Base-by-base conservation (phyloP, 257 asterid species). In the Penstemon davidsonii region DNA sequence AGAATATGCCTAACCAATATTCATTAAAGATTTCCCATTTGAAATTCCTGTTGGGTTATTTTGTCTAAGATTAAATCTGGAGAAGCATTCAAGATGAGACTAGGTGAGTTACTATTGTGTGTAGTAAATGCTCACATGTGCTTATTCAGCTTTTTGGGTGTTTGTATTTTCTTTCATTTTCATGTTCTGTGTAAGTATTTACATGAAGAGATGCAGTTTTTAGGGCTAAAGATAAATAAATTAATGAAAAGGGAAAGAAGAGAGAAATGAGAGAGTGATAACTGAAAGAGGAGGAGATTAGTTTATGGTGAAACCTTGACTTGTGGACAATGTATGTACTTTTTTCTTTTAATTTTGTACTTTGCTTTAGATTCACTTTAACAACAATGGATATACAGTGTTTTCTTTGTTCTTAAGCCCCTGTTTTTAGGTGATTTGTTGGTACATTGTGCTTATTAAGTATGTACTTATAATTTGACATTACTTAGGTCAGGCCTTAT, bases 51-150 rank as follows among this genome's bases (percentile, higher is more conserved):
- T 76, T 47, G 68, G 39, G 42, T 67, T 66, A 25, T 42, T 13
- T 66, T 66, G 67, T 62, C 69, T 66, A 25, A 49, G 52, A 55
- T 69, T 76, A 25, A 18, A 44, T n/a, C 8, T 7, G 75, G 60
- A 66, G 69, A 54, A 66, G 46, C 66, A 57, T 70, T 61, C 71
- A 78, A 73, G 75, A 88, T 88, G 96, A 84, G 86, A 72, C 73
- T 74, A 43, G 96, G 96, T 86, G 68, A 78, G 86, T 73, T 71
- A 4, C 43, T 19, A 8, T 44, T 42, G 8, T 45, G 19, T 25
- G 19, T 5, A 1, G 4, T 10, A 51, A 51, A 54, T 45, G 12
- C 66, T 57, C 45, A 33, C 59, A 59, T 63, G 66, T 51, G 49
- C 66, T 56, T 64, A 13, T 75, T 25, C n/a, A 42, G 44, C n/a